These are phyloP conservation scores for Fomes fomentarius DNA, from an alignment of 1,284 basidiomycete genomes.

Conservation along the genomic window DNA sequence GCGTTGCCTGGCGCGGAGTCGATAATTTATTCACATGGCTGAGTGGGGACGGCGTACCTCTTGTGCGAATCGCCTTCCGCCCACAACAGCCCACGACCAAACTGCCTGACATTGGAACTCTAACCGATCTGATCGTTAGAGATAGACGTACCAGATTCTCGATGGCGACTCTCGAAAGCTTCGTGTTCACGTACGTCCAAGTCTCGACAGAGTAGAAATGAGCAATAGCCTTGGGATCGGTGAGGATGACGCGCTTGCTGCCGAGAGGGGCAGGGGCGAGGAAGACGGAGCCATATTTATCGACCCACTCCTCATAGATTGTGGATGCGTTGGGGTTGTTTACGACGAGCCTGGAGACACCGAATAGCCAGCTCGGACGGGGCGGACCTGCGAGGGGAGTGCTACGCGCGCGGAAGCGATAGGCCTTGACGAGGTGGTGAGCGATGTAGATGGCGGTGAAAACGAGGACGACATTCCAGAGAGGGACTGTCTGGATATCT, in stretches of 20 bases:
- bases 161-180: conserved; percentile 39
- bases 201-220: conserved; percentile 57
- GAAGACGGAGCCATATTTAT: conserved; percentile 52
- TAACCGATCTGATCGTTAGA: background rate
- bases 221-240: conserved; percentile 56
- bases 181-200: conserved; percentile 44
- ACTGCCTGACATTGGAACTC: conserved; percentile 33
- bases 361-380: conserved; percentile 31
- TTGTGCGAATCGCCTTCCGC: conserved; percentile 57
- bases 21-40: background rate
- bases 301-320: conserved; percentile 39
- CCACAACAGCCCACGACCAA: conserved; percentile 52
- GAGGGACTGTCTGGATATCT: conserved; percentile 4
- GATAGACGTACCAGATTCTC: conserved; percentile 43
- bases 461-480: conserved; percentile 8
- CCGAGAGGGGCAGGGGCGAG: conserved; percentile 46
- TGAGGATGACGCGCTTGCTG: conserved; percentile 43
- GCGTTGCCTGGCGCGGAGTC: conserved; percentile 38
- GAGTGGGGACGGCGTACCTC: conserved; percentile 19
- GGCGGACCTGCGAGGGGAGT: conserved; percentile 39
- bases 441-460: conserved; percentile 19
- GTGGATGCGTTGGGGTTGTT: conserved; percentile 17
- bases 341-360: conserved; percentile 21
- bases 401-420: conserved; percentile 16
- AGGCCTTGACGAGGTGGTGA: conserved; percentile 13